phyloP scores from a whole-genome alignment of 1,284 basidiomycete genomes.

The Farysia itapuensis region DNA sequence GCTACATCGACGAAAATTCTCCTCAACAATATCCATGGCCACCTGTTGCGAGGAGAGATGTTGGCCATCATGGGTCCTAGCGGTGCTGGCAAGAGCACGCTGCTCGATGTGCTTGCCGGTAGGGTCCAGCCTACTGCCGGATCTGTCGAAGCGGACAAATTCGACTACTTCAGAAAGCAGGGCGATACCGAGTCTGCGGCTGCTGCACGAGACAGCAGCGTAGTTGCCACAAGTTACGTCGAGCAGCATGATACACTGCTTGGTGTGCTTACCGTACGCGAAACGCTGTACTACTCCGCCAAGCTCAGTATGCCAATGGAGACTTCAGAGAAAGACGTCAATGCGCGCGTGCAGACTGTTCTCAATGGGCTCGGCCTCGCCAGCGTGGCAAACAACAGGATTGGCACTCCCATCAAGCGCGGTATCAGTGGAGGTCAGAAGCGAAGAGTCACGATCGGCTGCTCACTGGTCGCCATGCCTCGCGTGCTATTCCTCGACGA shows the following conservation, averaged over 20 bases:
- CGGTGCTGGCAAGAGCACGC: conserved; percentile 60
- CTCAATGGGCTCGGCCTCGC: conserved; percentile 54
- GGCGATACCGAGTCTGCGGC: background rate
- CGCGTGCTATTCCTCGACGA: conserved; percentile 62
- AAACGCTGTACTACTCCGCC: conserved; percentile 59
- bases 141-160: background rate
- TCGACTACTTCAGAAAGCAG: no score
- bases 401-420: conserved; percentile 61
- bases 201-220: conserved; percentile 6
- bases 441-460: conserved; percentile 59
- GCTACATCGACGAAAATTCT: no score
- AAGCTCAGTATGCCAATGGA: conserved; percentile 42
- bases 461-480: conserved; percentile 58
- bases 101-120: conserved; percentile 60
- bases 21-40: conserved; percentile 5
- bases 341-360: conserved; percentile 29
- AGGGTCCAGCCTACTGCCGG: conserved; percentile 31
- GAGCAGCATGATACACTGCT: conserved; percentile 61
- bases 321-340: background rate
- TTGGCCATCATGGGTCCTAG: conserved; percentile 57
- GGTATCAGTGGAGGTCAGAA: conserved; percentile 62
- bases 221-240: conserved; percentile 54
- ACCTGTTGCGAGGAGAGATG: conserved; percentile 14
- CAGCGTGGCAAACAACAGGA: conserved; percentile 47
- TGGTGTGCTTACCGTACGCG: conserved; percentile 61